Percentiles rank a stretch among this genome's conserved stretches.
phyloP scores from a whole-genome alignment of 148 eudicot species.

The Euryodendron excelsum region DNA sequence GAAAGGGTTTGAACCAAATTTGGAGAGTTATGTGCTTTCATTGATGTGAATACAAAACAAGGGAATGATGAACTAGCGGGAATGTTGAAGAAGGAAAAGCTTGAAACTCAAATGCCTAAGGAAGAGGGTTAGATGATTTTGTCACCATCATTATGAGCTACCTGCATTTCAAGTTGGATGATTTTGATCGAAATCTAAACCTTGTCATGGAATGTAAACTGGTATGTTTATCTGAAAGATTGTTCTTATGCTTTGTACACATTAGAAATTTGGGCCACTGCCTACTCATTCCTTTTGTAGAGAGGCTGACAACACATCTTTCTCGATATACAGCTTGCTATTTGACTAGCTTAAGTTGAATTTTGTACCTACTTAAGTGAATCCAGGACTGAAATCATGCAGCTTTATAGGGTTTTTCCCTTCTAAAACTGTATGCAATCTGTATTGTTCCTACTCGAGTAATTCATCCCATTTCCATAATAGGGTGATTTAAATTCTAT shows the following conservation, averaged over 20 bases:
- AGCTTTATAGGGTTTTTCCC: background rate
- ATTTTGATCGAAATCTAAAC: background rate
- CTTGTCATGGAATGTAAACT: background rate
- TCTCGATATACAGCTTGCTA: too few species aligned
- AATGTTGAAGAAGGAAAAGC: slow-evolving; percentile 56
- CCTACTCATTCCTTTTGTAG: background rate
- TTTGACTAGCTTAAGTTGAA: background rate
- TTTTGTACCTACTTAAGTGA: background rate
- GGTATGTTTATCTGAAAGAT: background rate
- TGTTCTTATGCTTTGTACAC: background rate
- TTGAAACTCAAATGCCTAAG: slow-evolving; percentile 13
- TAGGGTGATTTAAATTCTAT: background rate
- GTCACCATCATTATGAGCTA: background rate
- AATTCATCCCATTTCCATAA: too few species aligned
- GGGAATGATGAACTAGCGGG: slow-evolving; percentile 38
- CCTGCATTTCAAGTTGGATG: background rate
- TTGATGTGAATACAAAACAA: slow-evolving; percentile 53
- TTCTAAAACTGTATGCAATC: background rate
- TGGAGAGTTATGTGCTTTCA: slow-evolving; percentile 49
- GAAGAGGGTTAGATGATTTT: background rate
- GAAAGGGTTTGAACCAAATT: slow-evolving; percentile 54
- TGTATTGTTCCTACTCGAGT: background rate
- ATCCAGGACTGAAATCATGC: background rate
- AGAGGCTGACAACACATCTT: background rate
- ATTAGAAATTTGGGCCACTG: background rate